Evolutionary conservation across 345 rosid species (phyloP), one percentile per base, ranked within the genome.

Genomic region (Aethionema arabicum): DNA sequence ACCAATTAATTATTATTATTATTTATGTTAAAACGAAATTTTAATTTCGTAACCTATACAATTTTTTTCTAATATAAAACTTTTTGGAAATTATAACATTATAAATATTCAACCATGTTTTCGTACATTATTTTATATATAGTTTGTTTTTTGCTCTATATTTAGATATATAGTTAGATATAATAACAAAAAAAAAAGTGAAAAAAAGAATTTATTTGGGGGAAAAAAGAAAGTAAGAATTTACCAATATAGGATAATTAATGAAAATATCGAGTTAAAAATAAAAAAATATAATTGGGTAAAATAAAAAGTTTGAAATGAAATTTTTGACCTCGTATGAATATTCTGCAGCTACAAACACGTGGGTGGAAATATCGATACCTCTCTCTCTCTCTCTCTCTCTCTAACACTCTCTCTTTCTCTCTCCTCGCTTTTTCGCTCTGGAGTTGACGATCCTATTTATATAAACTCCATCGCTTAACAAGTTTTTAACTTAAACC

Each of bases 321-420:
- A 73, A 27, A 54, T 49, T 69, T 71, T 64, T 71, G 70, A 65
- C 70, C 44, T 71, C 61, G 61, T 58, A 58, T 52, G 66, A 65
- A 64, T 64, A 57, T 51, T 58, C 61, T 36, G 70, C 43, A 64
- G 37, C 70, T 37, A 58, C 49, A 65, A 72, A 65, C 96, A 85
- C 90, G 92, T 82, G 92, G 77, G 70, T 60, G 59, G 81, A 67
- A 67, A 72, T 35, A 62, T 35, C 42, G 54, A 59, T 56, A 16
- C 40, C 56, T 36, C 57, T 47, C 67, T 46, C 51, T 46, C 12
- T 47, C 67, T 46, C 51, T 46, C 12, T 66, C 62, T 61, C 57
- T 53, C 36, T 56, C 32, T 35, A 53, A 52, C n/a, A 45, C 42
- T 41, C 4, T 21, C 11, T 35, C 44, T 68, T 52, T 64, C 60